Conservation (phyloP, 1,284 basidiomycete species). For the Ustilago bromivora region DNA sequence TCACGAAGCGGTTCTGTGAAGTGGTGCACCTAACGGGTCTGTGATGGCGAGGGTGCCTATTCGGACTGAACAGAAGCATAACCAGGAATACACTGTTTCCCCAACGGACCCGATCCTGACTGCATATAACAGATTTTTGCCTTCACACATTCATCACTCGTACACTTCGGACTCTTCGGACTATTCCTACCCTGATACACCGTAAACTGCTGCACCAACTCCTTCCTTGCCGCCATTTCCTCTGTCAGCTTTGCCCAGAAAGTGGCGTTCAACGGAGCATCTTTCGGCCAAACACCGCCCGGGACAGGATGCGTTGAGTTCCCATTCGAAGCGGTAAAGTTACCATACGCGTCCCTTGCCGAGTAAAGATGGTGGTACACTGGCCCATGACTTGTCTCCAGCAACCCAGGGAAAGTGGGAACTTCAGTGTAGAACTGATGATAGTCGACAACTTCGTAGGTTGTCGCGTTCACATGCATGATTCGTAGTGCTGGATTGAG, state of each 20-base stretch:
- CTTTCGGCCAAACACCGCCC: slow-evolving; percentile 73
- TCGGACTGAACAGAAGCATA: slow-evolving; percentile 77
- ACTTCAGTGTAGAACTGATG: slow-evolving; percentile 65
- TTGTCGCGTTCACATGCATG: slow-evolving; percentile 80
- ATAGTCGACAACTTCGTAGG: slow-evolving; percentile 68
- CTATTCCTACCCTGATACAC: slow-evolving; percentile 80
- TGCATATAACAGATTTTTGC: slow-evolving; percentile 85
- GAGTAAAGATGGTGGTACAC: slow-evolving; percentile 79
- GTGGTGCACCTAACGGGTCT: neutral
- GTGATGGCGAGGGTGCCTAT: neutral
- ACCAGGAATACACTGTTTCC: slow-evolving; percentile 75
- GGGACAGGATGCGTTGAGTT: slow-evolving; percentile 21
- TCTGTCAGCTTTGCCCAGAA: slow-evolving; percentile 86
- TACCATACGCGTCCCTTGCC: slow-evolving; percentile 77
- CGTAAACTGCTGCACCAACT: slow-evolving; percentile 78
- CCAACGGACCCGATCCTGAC: slow-evolving; percentile 76
- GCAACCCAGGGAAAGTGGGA: slow-evolving; percentile 60
- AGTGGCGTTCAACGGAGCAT: slow-evolving; percentile 82
- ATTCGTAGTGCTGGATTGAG: slow-evolving; percentile 83
- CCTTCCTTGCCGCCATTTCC: slow-evolving; percentile 76
- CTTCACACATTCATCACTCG: slow-evolving; percentile 73
- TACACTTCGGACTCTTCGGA: slow-evolving; percentile 74
- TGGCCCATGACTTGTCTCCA: slow-evolving; percentile 77
- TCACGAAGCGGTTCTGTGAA: neutral
- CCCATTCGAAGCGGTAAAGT: slow-evolving; percentile 71